Evolutionary conservation across 2,329 filamentous ascomycete species (phyloP), one percentile per base, ranked within the genome.

Genomic region (Arthrobotrys conoides): DNA sequence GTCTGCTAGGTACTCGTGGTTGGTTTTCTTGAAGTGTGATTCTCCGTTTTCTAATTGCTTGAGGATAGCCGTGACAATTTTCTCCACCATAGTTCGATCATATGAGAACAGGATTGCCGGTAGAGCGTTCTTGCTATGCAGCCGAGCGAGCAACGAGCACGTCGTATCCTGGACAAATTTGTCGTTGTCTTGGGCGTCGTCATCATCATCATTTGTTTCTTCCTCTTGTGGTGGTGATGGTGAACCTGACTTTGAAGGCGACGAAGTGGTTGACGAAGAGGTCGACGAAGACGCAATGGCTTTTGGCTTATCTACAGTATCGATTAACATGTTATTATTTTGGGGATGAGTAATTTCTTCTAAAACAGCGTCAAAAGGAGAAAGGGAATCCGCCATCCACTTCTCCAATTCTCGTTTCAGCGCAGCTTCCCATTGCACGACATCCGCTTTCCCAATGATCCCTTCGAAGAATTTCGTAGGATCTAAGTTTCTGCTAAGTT

Each of bases 51-150:
- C 82, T 0, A 94, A 84, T 73, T 89, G 86, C 0, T 83, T 81
- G 0, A 91, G 83, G 0, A 94, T 81, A 0, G 84, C 81, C 0
- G 2, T 46, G 1, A 38, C 69, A 20, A 59, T 79, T 24, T 83
- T 81, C 83, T 93, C 91, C 81, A 92, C 94, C 33, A 85, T 84
- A 0, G 84, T 83, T 59, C 91, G 89, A 80, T 94, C 91, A 81
- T 92, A 95, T 82, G 93, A 92, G 86, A 95, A 95, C 0, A 94
- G 83, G 12, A 95, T 89, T 0, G 91, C 92, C 0, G 92, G 92
- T 0, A 95, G 86, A 0, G 90, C 91, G 70, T 89, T 88, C 71
- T 90, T 88, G 16, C 86, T 85, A 61, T 92, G 88, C 0, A 94
- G 86, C 36, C 90, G 87, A 16, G 85, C 86, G 0, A 91, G 85